A percentile compares a stretch with the other conserved stretches of the same genome.
Evolutionary conservation across 2,329 filamentous ascomycete genomes (phyloP).

Genomic region (Myriangium duriaei): DNA sequence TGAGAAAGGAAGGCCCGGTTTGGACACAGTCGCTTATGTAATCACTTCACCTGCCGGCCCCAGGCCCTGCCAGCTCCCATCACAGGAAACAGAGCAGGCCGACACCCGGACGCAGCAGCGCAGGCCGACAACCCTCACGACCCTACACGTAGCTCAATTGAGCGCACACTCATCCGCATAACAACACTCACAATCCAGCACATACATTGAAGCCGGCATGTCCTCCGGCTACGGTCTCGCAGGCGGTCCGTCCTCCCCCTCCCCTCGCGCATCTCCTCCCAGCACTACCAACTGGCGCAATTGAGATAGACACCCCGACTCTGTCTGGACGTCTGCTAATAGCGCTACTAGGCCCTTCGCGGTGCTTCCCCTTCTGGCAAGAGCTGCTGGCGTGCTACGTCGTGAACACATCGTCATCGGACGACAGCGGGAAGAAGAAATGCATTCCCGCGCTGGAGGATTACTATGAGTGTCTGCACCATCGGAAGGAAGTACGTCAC

Average conservation of each 20-base stretch:
- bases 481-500: conserved; percentile 84
- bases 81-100: no score
- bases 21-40: no score
- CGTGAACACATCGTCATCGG: conserved; percentile 68
- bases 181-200: not conserved
- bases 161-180: not conserved
- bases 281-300: not conserved
- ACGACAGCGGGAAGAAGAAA: conserved; percentile 76
- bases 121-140: no score
- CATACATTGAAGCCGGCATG: conserved; percentile 46
- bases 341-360: conserved; percentile 52
- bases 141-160: no score
- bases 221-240: conserved; percentile 71
- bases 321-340: no score
- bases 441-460: conserved; percentile 79
- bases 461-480: conserved; percentile 97
- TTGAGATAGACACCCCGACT: not conserved
- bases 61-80: no score
- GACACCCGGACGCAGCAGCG: no score
- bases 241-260: conserved; percentile 49
- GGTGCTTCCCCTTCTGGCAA: conserved; percentile 99
- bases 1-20: no score
- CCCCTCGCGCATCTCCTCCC: not conserved
- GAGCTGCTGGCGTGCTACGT: conserved; percentile 98
- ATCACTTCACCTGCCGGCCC: no score